Base-by-base conservation (phyloP, 2,329 filamentous ascomycete species). In the Furcasterigmium sp. region DNA sequence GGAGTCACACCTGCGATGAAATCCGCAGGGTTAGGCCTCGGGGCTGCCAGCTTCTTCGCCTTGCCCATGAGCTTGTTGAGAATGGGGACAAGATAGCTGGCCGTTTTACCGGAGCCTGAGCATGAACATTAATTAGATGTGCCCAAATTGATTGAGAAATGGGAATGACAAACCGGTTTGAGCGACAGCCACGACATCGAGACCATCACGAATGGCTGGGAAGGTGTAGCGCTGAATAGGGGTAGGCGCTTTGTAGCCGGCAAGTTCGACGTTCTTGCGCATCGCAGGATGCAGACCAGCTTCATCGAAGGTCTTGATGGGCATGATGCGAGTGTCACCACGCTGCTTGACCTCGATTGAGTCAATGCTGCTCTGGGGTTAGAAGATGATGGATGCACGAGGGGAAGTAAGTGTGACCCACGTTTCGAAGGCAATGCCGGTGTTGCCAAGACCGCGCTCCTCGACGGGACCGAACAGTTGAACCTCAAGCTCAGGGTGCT, bases 11-110 rank as follows among this genome's bases (percentile, higher is more conserved):
- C 67, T 3, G 74, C 63, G 10, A 77, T 66, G 55, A 81, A 84
- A 0, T 67, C 72, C 1, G 63, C 61, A 0, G 78, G 72, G 49
- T 84, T 82, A 0, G 91, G 89, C 5, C 91, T 85, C 36, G 81
- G 75, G 5, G 87, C 91, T 1, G 84, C 84, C 7, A 96, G 69
- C 65, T 90, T 91, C 68, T 90, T 93, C 6, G 87, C 89, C 68
- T 97, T 97, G 20, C 93, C 93, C 89, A 97, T 96, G 18, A 98
- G 69, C 61, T 87, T 85, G 47, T 90, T 95, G 41, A 97, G 58
- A 46, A 95, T 87, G 0, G 93, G 93, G 43, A 96, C 80, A 5
- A 98, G 67, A 58, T 93, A 98, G 0, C 93, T 91, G 0, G 87
- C 91, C 0, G 93, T 98, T 73, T 98, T 98, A 41, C 93, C 93